Percentiles rank a stretch among this genome's conserved stretches.
These are phyloP conservation scores for Syzygium jambos DNA, from an alignment of 345 rosid species.

Conservation along the genomic window DNA sequence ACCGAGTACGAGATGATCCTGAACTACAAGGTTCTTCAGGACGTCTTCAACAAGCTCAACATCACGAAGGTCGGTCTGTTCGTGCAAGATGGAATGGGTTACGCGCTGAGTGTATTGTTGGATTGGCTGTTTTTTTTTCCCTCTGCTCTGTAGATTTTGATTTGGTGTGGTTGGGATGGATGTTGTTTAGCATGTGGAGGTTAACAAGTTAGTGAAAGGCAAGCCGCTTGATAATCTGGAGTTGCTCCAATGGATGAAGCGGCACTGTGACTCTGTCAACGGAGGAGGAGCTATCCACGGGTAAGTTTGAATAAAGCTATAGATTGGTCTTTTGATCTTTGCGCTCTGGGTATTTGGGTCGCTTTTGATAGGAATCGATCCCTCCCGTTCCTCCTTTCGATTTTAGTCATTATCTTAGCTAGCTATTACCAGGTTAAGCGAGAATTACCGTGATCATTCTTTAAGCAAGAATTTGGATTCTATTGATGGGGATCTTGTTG, in stretches of 20 bases:
- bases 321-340: background rate
- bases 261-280: slow-evolving; percentile 80
- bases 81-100: background rate
- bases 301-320: slow-evolving; percentile 14
- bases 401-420: background rate
- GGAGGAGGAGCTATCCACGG: slow-evolving; percentile 38
- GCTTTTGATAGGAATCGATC: background rate
- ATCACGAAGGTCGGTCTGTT: slow-evolving; percentile 63
- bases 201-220: slow-evolving; percentile 85
- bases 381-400: background rate
- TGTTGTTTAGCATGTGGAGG: slow-evolving; percentile 64
- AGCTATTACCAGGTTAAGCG: background rate
- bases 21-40: slow-evolving; percentile 94
- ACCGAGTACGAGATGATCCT: slow-evolving; percentile 98
- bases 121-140: background rate
- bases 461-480: background rate
- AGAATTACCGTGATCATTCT: background rate
- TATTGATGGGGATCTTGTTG: background rate
- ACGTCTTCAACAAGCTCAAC: slow-evolving; percentile 91
- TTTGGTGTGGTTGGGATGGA: background rate
- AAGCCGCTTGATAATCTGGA: slow-evolving; percentile 96
- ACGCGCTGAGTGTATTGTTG: background rate
- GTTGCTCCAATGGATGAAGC: slow-evolving; percentile 99
- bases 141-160: background rate
- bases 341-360: background rate